These are phyloP conservation scores for Calocera cornea DNA, from an alignment of 768 basidiomycete genomes.

Conservation along the genomic window DNA sequence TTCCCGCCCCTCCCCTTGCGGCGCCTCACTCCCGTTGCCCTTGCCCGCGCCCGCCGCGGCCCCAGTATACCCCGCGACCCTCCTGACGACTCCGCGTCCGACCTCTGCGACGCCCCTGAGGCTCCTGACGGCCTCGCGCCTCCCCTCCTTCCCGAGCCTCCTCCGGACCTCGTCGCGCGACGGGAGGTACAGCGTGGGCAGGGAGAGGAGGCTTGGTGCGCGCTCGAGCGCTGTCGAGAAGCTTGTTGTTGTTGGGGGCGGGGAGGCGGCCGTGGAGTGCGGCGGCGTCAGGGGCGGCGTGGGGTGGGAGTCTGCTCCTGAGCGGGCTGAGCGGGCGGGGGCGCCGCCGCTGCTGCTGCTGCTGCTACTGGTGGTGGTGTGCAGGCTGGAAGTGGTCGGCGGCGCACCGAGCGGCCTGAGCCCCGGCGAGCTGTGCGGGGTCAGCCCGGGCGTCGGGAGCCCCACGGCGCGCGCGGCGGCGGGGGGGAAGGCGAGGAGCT, in stretches of 20 bases:
- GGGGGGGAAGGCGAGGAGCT: neutral
- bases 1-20: too few species aligned
- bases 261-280: too few species aligned
- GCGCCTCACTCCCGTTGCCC: too few species aligned
- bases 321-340: too few species aligned
- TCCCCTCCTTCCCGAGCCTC: neutral
- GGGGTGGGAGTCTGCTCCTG: too few species aligned
- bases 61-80: neutral
- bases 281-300: too few species aligned
- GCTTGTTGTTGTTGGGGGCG: too few species aligned
- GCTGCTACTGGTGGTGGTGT: too few species aligned
- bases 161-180: neutral
- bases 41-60: neutral
- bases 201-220: neutral
- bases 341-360: too few species aligned
- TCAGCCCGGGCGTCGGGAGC: neutral
- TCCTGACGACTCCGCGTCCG: neutral
- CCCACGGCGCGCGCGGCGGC: neutral
- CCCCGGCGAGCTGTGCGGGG: neutral
- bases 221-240: neutral
- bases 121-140: neutral
- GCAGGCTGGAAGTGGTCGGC: neutral
- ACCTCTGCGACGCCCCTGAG: neutral
- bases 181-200: neutral
- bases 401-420: neutral